Conservation (phyloP, 2,329 filamentous ascomycete species). For the Ceratocystis diversiconidia region DNA sequence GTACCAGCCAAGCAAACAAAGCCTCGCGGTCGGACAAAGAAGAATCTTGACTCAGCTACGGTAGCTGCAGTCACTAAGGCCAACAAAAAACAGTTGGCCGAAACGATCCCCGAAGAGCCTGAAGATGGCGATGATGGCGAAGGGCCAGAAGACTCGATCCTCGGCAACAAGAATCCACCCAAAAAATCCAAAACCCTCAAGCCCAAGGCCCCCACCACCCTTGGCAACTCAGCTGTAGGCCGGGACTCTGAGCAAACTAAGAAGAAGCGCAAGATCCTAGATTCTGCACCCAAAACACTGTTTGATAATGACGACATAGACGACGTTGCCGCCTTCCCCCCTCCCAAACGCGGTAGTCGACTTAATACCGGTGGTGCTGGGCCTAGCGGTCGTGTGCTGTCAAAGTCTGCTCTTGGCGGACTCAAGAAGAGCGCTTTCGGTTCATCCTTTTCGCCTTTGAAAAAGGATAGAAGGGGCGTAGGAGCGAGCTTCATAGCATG, state of each 20-base stretch:
- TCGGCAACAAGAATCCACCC: slow-evolving; percentile 2
- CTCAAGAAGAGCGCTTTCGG: slow-evolving; percentile 31
- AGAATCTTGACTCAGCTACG: neutral
- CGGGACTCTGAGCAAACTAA: slow-evolving; percentile 35
- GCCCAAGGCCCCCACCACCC: slow-evolving; percentile 6
- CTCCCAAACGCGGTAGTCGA: slow-evolving; percentile 5
- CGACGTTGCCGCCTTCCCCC: slow-evolving; percentile 19
- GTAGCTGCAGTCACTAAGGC: neutral
- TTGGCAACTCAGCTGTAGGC: neutral
- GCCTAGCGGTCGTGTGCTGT: slow-evolving; percentile 6
- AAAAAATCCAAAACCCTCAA: slow-evolving; percentile 18
- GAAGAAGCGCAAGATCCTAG: slow-evolving; percentile 60
- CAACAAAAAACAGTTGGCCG: neutral
- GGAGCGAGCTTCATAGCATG: slow-evolving; percentile 46
- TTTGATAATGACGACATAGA: slow-evolving; percentile 51
- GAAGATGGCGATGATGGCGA: slow-evolving; percentile 16
- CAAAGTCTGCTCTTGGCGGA: slow-evolving; percentile 21
- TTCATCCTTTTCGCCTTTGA: slow-evolving; percentile 54
- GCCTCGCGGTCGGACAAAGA: slow-evolving; percentile 13
- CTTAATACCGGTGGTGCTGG: slow-evolving; percentile 18
- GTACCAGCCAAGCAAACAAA: slow-evolving; percentile 7
- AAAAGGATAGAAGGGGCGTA: slow-evolving; percentile 50
- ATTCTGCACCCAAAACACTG: slow-evolving; percentile 35
- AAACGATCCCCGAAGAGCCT: slow-evolving; percentile 1
- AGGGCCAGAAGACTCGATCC: slow-evolving; percentile 7